A percentile compares a stretch with the other conserved stretches of the same genome.
phyloP scores from a whole-genome alignment of 352 stramenopile species.

The Phytopythium boreale region DNA sequence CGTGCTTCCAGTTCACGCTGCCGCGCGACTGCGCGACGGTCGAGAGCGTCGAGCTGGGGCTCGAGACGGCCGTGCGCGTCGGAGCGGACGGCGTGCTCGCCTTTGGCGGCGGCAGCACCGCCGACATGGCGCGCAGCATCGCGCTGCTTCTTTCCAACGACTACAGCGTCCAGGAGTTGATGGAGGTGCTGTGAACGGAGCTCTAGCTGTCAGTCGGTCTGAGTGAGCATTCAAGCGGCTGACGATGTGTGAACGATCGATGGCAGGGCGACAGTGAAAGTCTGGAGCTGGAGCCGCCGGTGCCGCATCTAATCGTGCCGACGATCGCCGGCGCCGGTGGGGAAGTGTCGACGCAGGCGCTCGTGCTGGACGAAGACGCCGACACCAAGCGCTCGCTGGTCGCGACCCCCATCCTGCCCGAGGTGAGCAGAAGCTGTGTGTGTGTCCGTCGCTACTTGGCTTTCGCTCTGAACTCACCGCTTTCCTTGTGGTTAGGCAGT shows the following conservation, averaged over 20 bases:
- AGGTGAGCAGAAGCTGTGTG: slow-evolving; percentile 18
- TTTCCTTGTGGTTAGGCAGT: slow-evolving; percentile 34
- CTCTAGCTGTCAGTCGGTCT: not conserved
- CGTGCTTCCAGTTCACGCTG: slow-evolving; percentile 75
- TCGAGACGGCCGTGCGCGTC: slow-evolving; percentile 51
- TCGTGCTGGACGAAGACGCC: slow-evolving; percentile 65
- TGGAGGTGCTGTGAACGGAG: not conserved
- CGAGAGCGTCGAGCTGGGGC: slow-evolving; percentile 46
- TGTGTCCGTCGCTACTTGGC: too few relatives aligned
- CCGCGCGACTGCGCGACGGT: slow-evolving; percentile 63
- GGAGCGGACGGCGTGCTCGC: slow-evolving; percentile 65
- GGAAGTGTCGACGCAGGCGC: slow-evolving; percentile 43
- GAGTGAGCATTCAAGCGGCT: not conserved
- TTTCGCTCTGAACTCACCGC: not conserved
- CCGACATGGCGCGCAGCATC: slow-evolving; percentile 60
- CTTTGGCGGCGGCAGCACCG: slow-evolving; percentile 62
- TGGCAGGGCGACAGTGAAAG: not conserved
- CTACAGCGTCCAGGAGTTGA: not conserved
- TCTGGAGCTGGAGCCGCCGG: slow-evolving; percentile 17
- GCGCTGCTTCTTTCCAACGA: slow-evolving; percentile 50
- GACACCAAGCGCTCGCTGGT: slow-evolving; percentile 58
- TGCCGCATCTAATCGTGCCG: slow-evolving; percentile 54
- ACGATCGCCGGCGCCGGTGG: slow-evolving; percentile 54
- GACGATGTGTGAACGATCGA: not conserved
- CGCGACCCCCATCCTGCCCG: slow-evolving; percentile 34